Evolutionary conservation across 2,329 filamentous ascomycete species (phyloP).

Genomic region (Aspergillus sp.): DNA sequence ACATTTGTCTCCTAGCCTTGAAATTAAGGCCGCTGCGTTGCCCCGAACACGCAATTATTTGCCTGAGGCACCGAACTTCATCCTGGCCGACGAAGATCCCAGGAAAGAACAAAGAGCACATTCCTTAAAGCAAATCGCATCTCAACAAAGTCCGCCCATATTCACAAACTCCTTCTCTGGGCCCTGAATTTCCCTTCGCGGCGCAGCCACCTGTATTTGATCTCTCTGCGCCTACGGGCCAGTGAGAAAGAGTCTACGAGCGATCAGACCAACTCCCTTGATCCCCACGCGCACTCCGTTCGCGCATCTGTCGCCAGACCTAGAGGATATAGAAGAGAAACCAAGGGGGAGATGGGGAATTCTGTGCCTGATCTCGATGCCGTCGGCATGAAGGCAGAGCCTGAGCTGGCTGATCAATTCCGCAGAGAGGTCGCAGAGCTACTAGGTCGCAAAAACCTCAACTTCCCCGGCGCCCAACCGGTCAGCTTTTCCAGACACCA

Average conservation of each 20-base stretch:
- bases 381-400: conserved; percentile 63
- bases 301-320: not conserved
- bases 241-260: conserved; percentile 14
- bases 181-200: conserved; percentile 2
- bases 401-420: conserved; percentile 61
- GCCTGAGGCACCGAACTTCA: conserved; percentile 25
- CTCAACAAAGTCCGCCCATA: not conserved
- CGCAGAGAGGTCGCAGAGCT: conserved; percentile 72
- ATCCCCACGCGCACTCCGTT: conserved; percentile 1
- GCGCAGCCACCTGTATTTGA: not conserved
- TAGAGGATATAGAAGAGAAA: conserved; percentile 4
- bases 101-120: conserved; percentile 5
- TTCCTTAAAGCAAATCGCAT: conserved; percentile 1
- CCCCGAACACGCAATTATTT: conserved; percentile 5
- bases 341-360: conserved; percentile 31
- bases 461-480: conserved; percentile 89
- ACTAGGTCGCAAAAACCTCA: conserved; percentile 65
- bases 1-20: not conserved
- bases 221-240: conserved; percentile 23
- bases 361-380: conserved; percentile 43
- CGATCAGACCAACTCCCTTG: conserved; percentile 4
- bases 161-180: not conserved
- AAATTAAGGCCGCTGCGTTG: not conserved
- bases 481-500: conserved; percentile 86
- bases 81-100: conserved; percentile 1